Conservation (phyloP, 768 basidiomycete species). For the Tricholoma sp. region DNA sequence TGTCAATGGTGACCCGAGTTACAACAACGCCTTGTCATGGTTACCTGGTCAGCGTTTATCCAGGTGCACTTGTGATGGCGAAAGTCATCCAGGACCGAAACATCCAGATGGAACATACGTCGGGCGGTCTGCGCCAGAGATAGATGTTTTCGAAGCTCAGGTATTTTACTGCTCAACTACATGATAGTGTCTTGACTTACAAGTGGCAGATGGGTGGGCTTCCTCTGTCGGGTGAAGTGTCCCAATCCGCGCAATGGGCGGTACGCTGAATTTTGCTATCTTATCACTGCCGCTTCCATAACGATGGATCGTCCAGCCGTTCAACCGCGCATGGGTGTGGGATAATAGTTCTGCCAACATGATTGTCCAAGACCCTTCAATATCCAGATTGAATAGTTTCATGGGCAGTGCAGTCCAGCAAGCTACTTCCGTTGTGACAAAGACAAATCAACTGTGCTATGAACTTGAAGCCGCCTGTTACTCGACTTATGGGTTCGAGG, state of each 20-base stretch:
- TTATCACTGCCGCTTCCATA: slow-evolving; percentile 4
- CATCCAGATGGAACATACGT: slow-evolving; percentile 67
- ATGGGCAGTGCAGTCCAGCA: slow-evolving; percentile 70
- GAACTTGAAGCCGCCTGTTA: slow-evolving; percentile 51
- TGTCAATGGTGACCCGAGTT: slow-evolving; percentile 45
- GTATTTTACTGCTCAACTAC: slow-evolving; percentile 15
- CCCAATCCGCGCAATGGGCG: slow-evolving; percentile 77
- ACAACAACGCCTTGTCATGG: slow-evolving; percentile 47
- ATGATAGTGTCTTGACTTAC: slow-evolving; percentile 12
- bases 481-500: slow-evolving; percentile 74
- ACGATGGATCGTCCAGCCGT: slow-evolving; percentile 41
- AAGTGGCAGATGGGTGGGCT: slow-evolving; percentile 39
- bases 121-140: slow-evolving; percentile 80
- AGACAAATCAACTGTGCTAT: slow-evolving; percentile 68
- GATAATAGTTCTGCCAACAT: slow-evolving; percentile 52
- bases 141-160: slow-evolving; percentile 84
- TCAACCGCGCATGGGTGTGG: slow-evolving; percentile 68
- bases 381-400: slow-evolving; percentile 56
- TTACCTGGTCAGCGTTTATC: slow-evolving; percentile 77
- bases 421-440: slow-evolving; percentile 67
- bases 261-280: slow-evolving; percentile 30
- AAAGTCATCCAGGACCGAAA: slow-evolving; percentile 76
- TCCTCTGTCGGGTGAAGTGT: slow-evolving; percentile 57
- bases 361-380: slow-evolving; percentile 47
- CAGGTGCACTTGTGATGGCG: slow-evolving; percentile 74